phyloP scores from a whole-genome alignment of 106 monocot genomes.

The Dendrobium nobile region DNA sequence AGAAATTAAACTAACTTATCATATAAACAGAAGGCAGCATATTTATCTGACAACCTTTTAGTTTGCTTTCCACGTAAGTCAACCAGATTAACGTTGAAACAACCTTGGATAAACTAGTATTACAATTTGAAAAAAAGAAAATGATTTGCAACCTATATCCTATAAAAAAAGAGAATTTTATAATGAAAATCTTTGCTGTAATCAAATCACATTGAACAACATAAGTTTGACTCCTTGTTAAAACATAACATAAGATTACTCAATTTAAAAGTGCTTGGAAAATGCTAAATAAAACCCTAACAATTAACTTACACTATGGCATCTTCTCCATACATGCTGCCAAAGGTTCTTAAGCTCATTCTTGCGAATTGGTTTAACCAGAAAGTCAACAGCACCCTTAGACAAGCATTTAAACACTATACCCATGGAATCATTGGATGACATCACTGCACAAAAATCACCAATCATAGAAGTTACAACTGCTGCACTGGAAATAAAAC shows the following conservation, averaged over 20 bases:
- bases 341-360: conserved; percentile 97
- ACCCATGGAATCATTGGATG: conserved; percentile 94
- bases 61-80: background rate
- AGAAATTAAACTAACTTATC: background rate
- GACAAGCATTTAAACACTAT: conserved; percentile 88
- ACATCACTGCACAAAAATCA: conserved; percentile 93
- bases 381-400: conserved; percentile 97
- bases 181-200: background rate
- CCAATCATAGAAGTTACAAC: conserved; percentile 22
- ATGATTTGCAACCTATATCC: background rate
- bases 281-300: background rate
- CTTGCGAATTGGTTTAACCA: conserved; percentile 93
- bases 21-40: background rate
- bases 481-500: conserved; percentile 5
- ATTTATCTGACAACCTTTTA: background rate
- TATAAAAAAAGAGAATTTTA: background rate
- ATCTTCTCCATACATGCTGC: conserved; percentile 99
- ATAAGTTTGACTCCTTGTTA: background rate
- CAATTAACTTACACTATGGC: conserved; percentile 36
- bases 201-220: background rate
- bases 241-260: background rate
- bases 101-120: background rate
- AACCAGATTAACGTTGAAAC: background rate
- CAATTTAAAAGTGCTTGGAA: background rate
- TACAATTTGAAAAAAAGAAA: background rate